phyloP scores from a whole-genome alignment of 2,329 filamentous ascomycete genomes.

The Trichoderma sp. region DNA sequence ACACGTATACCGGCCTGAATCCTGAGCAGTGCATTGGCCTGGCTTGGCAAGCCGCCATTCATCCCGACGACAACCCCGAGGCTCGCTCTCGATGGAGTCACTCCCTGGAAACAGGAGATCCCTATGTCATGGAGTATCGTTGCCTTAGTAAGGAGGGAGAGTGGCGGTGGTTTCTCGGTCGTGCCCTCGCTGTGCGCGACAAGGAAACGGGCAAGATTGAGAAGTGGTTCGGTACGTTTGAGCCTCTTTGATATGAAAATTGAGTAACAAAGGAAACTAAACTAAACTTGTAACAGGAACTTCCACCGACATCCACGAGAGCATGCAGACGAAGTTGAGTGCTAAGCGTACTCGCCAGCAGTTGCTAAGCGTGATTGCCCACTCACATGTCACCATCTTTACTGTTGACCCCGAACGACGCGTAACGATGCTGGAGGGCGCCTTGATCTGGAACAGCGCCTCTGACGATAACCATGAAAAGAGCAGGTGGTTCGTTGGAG shows the following conservation, averaged over 20 bases:
- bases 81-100: conserved; percentile 57
- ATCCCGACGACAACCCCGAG: conserved; percentile 65
- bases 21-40: conserved; percentile 60
- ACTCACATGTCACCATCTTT: conserved; percentile 74
- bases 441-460: conserved; percentile 53
- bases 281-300: conserved; percentile 43
- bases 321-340: conserved; percentile 64
- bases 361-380: conserved; percentile 68
- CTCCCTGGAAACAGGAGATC: conserved; percentile 63
- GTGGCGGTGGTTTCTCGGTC: conserved; percentile 76
- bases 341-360: conserved; percentile 67
- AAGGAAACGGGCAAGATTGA: conserved; percentile 64
- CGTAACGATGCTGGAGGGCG: conserved; percentile 69
- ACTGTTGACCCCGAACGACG: conserved; percentile 61
- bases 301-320: conserved; percentile 75
- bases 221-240: conserved; percentile 67
- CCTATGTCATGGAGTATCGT: conserved; percentile 69
- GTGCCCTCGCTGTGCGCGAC: conserved; percentile 66
- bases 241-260: no score
- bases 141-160: conserved; percentile 64
- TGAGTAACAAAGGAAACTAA: not conserved
- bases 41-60: conserved; percentile 63
- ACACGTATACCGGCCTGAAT: conserved; percentile 69
- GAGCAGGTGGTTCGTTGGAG: conserved; percentile 54
- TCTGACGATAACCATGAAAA: conserved; percentile 39